Conservation (phyloP, 2,329 filamentous ascomycete genomes). For the Pseudopithomyces chartarum region DNA sequence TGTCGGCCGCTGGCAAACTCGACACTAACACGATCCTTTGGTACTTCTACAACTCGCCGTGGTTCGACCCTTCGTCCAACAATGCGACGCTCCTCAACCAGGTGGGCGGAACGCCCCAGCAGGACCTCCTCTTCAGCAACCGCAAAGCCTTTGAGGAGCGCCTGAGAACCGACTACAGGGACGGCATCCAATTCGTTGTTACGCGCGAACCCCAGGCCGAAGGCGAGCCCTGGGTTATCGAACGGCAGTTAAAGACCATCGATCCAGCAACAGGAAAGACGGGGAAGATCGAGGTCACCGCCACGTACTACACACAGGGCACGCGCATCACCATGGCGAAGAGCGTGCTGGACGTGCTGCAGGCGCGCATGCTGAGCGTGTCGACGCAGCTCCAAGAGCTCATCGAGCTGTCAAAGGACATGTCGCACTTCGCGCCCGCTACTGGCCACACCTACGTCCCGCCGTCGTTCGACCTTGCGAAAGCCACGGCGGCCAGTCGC, state of each 20-base stretch:
- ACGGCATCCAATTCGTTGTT: conserved; percentile 65
- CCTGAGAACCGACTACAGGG: conserved; percentile 53
- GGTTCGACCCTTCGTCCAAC: conserved; percentile 65
- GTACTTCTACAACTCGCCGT: conserved; percentile 67
- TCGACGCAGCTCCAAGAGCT: conserved; percentile 62
- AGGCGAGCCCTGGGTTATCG: conserved; percentile 64
- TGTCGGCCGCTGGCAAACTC: conserved; percentile 27
- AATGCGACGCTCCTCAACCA: conserved; percentile 61
- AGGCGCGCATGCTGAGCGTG: conserved; percentile 59
- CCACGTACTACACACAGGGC: conserved; percentile 65
- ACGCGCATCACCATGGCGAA: conserved; percentile 67
- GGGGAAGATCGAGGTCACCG: conserved; percentile 56
- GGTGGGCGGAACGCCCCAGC: conserved; percentile 54
- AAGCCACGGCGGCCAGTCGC: conserved; percentile 21
- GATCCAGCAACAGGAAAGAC: conserved; percentile 50
- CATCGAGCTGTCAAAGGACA: conserved; percentile 57
- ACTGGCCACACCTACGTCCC: conserved; percentile 65
- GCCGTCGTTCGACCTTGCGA: conserved; percentile 49
- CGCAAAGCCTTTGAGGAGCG: conserved; percentile 61
- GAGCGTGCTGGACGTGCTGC: conserved; percentile 62
- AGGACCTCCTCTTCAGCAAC: conserved; percentile 54
- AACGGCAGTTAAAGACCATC: conserved; percentile 57
- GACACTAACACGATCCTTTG: conserved; percentile 54
- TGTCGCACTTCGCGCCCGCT: conserved; percentile 63
- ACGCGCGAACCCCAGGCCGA: conserved; percentile 60